Evolutionary conservation across 2,329 filamentous ascomycete species (phyloP), one percentile per base, ranked within the genome.

Genomic region (Lachnellula hyalina): DNA sequence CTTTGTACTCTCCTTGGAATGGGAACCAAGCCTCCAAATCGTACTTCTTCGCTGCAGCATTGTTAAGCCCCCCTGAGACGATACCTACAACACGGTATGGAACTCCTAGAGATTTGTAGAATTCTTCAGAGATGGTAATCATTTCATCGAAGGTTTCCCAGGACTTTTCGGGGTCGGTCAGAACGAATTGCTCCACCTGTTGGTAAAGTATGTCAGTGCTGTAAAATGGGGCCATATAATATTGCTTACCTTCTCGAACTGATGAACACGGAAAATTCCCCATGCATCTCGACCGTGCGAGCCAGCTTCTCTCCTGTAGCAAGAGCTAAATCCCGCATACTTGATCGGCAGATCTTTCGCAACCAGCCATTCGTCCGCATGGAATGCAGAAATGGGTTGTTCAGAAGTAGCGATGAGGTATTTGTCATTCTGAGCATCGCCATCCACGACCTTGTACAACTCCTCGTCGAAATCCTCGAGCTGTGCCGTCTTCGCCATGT

Each of bases 401-500:
- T 99, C 94, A 28, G 89, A 94, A 56, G 91, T 96, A 14, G 90
- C 90, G 64, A 80, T 80, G 47, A 80, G 73, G 64, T 86, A 86
- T 76, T 96, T 96, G 75, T 97, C 94, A 49, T 88, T 90, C 65
- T 90, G 83, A 61, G 90, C 84, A 65, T 95, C 90, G 56, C 90
- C 89, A 70, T 88, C 87, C 63, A 93, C 85, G 23, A 99, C 93
- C 76, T 97, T 97, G 81, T 99, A 99, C 50, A 99, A 78, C 73
- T 97, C 93, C 72, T 97, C 94, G 68, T 99, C 94, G 68, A 99
- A 99, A 68, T 96, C 89, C 64, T 94, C 91, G 25, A 99, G 84
- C 74, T 99, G 94, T 2, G 94, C 94, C 0, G 94, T 99, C 79
- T 97, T 97, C 57, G 89, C 92, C 94, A 99, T 99, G 71, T 90